A percentile compares a stretch with the other conserved stretches of the same genome.
Conservation (phyloP, 73 alveolate species). For the Urostyla sp. region DNA sequence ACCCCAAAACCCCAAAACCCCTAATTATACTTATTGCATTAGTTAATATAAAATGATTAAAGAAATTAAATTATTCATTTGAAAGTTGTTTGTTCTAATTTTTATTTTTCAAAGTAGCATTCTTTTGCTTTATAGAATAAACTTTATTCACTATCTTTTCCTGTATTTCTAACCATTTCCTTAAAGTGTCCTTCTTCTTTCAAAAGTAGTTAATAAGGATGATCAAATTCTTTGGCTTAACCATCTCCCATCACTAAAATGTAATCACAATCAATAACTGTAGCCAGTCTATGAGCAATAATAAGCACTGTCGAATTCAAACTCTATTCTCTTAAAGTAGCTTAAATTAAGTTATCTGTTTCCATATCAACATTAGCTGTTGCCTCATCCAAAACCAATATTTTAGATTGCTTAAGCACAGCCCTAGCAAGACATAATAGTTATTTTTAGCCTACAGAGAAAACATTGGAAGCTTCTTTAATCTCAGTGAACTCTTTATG, state of each 20-base stretch:
- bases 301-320: conserved; percentile 76
- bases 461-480: conserved; percentile 19
- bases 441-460: conserved; percentile 79
- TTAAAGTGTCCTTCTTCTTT: no score
- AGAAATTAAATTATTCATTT: no score
- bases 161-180: no score
- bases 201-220: conserved; percentile 11
- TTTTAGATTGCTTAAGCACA: conserved; percentile 72
- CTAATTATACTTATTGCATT: no score
- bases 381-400: conserved; percentile 86
- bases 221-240: conserved; percentile 33
- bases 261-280: conserved; percentile 72
- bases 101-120: no score
- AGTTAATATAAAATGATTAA: no score
- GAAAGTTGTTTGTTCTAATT: no score
- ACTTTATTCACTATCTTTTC: no score
- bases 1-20: no score
- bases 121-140: no score
- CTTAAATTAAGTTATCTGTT: conserved; percentile 76
- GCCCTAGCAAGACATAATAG: conserved; percentile 86
- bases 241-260: conserved; percentile 79
- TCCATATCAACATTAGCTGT: conserved; percentile 83
- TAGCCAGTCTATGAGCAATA: conserved; percentile 82
- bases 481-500: conserved; percentile 22
- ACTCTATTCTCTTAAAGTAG: conserved; percentile 69